Base-by-base conservation (phyloP, 2,329 filamentous ascomycete genomes). In the Macroventuria anomochaeta region DNA sequence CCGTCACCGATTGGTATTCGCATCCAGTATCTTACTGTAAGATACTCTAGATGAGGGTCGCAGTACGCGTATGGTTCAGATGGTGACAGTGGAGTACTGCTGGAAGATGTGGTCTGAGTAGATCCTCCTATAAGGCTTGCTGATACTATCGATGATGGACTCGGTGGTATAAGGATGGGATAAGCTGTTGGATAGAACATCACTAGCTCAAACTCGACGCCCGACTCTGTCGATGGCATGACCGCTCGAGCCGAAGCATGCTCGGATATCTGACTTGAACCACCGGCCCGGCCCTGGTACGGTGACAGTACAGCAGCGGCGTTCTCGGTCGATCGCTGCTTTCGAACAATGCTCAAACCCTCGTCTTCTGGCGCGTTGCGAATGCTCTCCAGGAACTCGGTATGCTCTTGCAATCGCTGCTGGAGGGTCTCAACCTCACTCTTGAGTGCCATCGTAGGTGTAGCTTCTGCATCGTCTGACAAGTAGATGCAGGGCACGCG, bases 371-470 rank as follows among this genome's bases (percentile, higher is more conserved):
- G 23, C n/a, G 39, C 49, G 2, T 28, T 47, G 10, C 40, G 43
- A 28, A 57, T 31, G 15, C 10, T 32, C 7, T 57, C 49, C 13
- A 57, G 8, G 12, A 53, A 42, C 2, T 42, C 25, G n/a, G 12
- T 21, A 10, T 53, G 44, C 17, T 46, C 44, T 42, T 46, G 54
- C 20, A 57, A 10, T 18, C 25, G 49, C 12, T 40, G 49, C 33
- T 40, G 44, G 7, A 53, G 49, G 15, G 10, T 46, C 20, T 57
- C 54, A 2, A 46, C 20, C 21, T 53, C 38, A 21, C 42, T 39
- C 23, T 56, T 56, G 18, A 56, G 43, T 5, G 41, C 53, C 53
- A 52, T 56, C 2, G 43, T 52, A 7, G 46, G 53, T 3, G 53
- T 56, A 21, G 47, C 53, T 20, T 47, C 53, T 39, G 53, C 53